These are phyloP conservation scores for Neodidymelliopsis sp. DNA, from an alignment of 2,329 filamentous ascomycete genomes.

Conservation along the genomic window DNA sequence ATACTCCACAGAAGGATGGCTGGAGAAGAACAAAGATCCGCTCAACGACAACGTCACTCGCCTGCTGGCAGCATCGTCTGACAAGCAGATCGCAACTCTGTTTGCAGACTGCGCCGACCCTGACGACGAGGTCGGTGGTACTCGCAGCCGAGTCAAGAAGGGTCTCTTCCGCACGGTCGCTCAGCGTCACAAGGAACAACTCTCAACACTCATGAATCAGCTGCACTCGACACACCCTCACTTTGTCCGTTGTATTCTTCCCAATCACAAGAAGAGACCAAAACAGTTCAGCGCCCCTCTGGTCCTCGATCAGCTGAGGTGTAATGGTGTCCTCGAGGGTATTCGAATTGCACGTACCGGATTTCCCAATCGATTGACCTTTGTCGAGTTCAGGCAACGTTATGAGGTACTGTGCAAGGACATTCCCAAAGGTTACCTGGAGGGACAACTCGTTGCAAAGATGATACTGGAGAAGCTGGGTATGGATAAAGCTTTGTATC, in stretches of 20 bases:
- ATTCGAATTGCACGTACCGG: conserved; percentile 97
- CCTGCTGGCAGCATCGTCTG: conserved; percentile 80
- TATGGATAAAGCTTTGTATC: conserved; percentile 84
- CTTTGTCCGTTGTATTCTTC: conserved; percentile 96
- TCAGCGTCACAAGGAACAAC: conserved; percentile 95
- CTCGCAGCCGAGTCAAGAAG: conserved; percentile 88
- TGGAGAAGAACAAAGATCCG: conserved; percentile 99
- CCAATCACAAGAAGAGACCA: conserved; percentile 96
- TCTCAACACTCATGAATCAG: conserved; percentile 95
- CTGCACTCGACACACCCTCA: conserved; percentile 96
- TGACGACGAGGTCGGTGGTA: conserved; percentile 74
- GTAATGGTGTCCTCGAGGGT: conserved; percentile 98
- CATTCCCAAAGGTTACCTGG: conserved; percentile 89
- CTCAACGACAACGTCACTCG: conserved; percentile 96
- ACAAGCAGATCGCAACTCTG: conserved; percentile 82
- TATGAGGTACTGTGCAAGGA: conserved; percentile 91
- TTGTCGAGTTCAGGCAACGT: conserved; percentile 91
- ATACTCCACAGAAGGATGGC: conserved; percentile 92
- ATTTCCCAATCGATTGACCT: conserved; percentile 91
- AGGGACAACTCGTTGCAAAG: conserved; percentile 83
- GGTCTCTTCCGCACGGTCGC: conserved; percentile 96
- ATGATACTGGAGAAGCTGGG: conserved; percentile 90
- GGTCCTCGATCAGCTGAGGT: conserved; percentile 96
- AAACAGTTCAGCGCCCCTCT: conserved; percentile 91
- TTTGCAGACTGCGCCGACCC: conserved; percentile 87